phyloP scores from a whole-genome alignment of 331 rosid genomes.

The Rhamnella rubrinervis region DNA sequence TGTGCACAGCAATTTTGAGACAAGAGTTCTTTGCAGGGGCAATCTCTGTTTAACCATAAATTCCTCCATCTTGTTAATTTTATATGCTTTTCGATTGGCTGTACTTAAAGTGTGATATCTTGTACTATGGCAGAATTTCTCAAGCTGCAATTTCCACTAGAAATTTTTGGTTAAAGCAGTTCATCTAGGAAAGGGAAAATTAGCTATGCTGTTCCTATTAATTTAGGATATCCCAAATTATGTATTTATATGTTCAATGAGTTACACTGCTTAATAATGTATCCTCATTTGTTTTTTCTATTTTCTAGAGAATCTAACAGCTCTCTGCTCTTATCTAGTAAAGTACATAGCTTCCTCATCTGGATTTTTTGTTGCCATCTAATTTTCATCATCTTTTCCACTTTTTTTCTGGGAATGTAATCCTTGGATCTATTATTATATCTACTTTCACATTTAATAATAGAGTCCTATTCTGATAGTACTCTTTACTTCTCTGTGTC shows the following conservation, averaged over 20 bases:
- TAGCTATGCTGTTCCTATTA: neutral
- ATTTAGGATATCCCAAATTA: neutral
- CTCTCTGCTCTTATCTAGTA: neutral
- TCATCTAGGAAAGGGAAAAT: neutral
- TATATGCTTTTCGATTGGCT: neutral
- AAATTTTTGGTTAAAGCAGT: conserved; percentile 2
- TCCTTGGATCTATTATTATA: neutral
- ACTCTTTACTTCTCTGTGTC: neutral
- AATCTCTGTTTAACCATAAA: neutral
- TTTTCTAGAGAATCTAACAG: neutral
- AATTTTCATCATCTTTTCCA: neutral
- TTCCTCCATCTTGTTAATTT: neutral
- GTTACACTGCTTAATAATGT: neutral
- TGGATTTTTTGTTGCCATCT: neutral
- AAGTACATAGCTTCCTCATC: neutral
- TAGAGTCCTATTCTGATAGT: no score
- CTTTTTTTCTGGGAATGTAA: neutral
- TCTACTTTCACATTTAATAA: neutral
- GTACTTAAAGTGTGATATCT: neutral
- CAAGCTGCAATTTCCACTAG: neutral
- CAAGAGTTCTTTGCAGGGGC: neutral
- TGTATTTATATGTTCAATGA: neutral
- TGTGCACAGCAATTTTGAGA: conserved; percentile 5
- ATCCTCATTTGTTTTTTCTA: neutral
- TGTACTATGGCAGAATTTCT: neutral